Conservation (phyloP, 345 rosid species). For the Boechera stricta region DNA sequence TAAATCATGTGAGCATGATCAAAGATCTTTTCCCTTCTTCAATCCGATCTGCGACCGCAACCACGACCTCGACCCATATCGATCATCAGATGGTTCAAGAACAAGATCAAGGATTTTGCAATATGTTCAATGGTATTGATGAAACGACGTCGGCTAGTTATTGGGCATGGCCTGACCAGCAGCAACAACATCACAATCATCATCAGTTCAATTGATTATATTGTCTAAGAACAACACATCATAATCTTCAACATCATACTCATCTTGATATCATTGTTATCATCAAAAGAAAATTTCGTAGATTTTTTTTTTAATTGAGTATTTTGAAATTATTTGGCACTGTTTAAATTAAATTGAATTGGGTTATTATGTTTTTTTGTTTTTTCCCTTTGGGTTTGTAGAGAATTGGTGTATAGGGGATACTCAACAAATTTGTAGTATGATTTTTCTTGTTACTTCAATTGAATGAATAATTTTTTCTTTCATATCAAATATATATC, state of each 20-base stretch:
- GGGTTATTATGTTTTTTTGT: constrained; percentile 5
- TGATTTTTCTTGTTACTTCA: constrained; percentile 34
- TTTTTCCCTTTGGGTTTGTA: constrained; percentile 31
- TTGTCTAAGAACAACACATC: constrained; percentile 20
- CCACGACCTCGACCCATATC: constrained; percentile 50
- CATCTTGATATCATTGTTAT: constrained; percentile 30
- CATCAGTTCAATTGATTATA: constrained; percentile 40
- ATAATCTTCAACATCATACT: constrained; percentile 25
- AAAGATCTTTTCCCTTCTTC: constrained; percentile 61
- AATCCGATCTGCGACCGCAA: constrained; percentile 55
- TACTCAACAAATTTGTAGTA: constrained; percentile 38
- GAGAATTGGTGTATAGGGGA: constrained; percentile 48
- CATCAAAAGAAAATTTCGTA: constrained; percentile 30
- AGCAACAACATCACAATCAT: constrained; percentile 59
- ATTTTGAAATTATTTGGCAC: constrained; percentile 34
- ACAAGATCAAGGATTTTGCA: constrained; percentile 66
- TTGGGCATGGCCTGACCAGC: constrained; percentile 80
- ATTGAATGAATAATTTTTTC: constrained; percentile 25
- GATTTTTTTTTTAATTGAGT: constrained; percentile 27
- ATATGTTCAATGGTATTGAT: constrained; percentile 72
- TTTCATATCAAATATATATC: constrained; percentile 5
- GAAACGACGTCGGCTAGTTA: constrained; percentile 65
- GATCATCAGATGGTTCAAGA: constrained; percentile 62
- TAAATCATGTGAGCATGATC: constrained; percentile 53
- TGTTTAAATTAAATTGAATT: constrained; percentile 22